A percentile compares a stretch with the other conserved stretches of the same genome.
These are phyloP conservation scores for Coemansia sp. DNA, from an alignment of 192 early-diverging fungal species.

Conservation along the genomic window DNA sequence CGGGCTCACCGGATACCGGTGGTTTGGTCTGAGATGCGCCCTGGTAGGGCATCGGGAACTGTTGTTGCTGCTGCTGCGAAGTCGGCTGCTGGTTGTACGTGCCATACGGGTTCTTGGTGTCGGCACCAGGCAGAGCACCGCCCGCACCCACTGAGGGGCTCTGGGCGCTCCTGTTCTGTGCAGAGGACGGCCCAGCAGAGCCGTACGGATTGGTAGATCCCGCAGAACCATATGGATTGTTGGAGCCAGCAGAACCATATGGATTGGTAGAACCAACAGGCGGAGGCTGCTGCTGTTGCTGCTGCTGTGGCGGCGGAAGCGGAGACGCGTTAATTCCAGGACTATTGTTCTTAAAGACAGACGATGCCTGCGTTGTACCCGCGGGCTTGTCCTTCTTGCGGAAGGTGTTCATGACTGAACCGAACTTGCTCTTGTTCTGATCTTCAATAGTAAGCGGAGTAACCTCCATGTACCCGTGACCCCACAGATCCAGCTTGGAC, in stretches of 20 bases:
- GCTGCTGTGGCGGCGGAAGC: slow-evolving; percentile 2
- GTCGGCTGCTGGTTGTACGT: not conserved
- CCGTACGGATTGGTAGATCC: slow-evolving; percentile 19
- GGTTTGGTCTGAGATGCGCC: slow-evolving; percentile 1
- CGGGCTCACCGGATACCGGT: slow-evolving; percentile 4
- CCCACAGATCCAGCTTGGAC: slow-evolving; percentile 37
- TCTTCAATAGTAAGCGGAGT: slow-evolving; percentile 30
- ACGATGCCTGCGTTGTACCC: slow-evolving; percentile 20
- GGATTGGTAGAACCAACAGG: slow-evolving; percentile 3
- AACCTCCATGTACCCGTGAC: slow-evolving; percentile 35
- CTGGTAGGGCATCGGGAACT: slow-evolving; percentile 8
- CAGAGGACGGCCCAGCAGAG: not conserved
- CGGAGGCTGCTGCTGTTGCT: slow-evolving; percentile 10
- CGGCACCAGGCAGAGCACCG: not conserved
- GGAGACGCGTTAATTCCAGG: slow-evolving; percentile 7
- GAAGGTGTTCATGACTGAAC: slow-evolving; percentile 45
- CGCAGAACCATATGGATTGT: slow-evolving; percentile 15
- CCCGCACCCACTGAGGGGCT: not conserved
- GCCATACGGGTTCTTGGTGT: not conserved
- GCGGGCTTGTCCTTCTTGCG: slow-evolving; percentile 48
- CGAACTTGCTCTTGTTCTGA: slow-evolving; percentile 31
- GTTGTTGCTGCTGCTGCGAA: not conserved
- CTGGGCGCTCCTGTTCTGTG: not conserved
- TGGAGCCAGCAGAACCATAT: not conserved
- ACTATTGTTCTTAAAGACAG: slow-evolving; percentile 19